Conservation (phyloP, 2,329 filamentous ascomycete genomes). For the Colletotrichum zoysiae region DNA sequence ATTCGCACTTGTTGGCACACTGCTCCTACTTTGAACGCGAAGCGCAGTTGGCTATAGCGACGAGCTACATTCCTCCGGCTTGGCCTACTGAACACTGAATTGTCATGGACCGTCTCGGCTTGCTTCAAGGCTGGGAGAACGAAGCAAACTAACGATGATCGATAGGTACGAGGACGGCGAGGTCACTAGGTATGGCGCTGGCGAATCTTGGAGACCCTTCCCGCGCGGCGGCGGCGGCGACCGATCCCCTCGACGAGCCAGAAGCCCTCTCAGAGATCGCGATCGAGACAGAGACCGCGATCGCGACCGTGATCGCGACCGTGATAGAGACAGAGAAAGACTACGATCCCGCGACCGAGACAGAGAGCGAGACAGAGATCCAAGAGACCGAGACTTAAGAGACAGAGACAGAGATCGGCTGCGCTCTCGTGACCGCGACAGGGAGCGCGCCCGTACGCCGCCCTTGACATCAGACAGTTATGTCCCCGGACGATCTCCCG, state of each 20-base stretch:
- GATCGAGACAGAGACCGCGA: constrained; percentile 39
- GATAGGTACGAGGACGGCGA: constrained; percentile 71
- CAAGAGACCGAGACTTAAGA: constrained; percentile 54
- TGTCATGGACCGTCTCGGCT: not conserved
- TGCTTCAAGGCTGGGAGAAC: no score
- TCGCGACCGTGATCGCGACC: constrained; percentile 39
- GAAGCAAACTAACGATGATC: constrained; percentile 7
- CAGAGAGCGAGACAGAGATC: constrained; percentile 23
- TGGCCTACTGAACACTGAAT: not conserved
- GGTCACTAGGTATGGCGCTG: constrained; percentile 71
- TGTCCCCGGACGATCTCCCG: constrained; percentile 58
- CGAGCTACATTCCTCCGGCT: not conserved
- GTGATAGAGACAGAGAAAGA: constrained; percentile 53
- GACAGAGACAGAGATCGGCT: constrained; percentile 55
- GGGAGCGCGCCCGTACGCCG: constrained; percentile 48
- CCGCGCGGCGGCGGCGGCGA: constrained; percentile 55
- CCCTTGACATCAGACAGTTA: constrained; percentile 60
- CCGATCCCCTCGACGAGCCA: constrained; percentile 58
- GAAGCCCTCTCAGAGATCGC: constrained; percentile 46
- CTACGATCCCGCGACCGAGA: constrained; percentile 50
- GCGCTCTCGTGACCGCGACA: constrained; percentile 41
- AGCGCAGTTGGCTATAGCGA: not conserved
- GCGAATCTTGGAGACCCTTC: constrained; percentile 71
- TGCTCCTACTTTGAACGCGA: not conserved
- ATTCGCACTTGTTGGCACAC: not conserved